phyloP scores from a whole-genome alignment of 2,329 filamentous ascomycete genomes.

The Byssothecium circinans region DNA sequence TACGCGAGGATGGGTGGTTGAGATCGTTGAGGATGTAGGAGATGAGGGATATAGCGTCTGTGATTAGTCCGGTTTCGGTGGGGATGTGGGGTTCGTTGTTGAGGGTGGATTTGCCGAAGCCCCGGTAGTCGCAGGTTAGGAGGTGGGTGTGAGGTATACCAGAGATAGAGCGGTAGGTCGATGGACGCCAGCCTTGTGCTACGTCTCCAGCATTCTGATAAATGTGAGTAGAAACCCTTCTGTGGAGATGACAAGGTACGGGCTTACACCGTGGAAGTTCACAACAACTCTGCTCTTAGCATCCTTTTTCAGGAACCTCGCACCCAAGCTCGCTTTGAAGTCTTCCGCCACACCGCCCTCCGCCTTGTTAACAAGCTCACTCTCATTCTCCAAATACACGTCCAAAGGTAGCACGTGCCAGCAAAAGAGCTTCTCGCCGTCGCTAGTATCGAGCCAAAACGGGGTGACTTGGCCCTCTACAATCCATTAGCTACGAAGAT shows the following conservation, averaged over 20 bases:
- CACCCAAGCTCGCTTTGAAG: constrained; percentile 53
- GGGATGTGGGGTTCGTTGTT: constrained; percentile 53
- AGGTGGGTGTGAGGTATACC: constrained; percentile 72
- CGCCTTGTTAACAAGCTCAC: constrained; percentile 49
- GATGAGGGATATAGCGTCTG: constrained; percentile 72
- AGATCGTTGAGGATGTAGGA: constrained; percentile 70
- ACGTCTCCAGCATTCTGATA: constrained; percentile 82
- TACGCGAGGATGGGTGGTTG: constrained; percentile 67
- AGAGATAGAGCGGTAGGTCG: constrained; percentile 76
- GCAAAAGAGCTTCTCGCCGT: constrained; percentile 77
- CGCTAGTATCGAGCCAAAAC: constrained; percentile 73
- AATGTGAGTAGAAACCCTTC: constrained; percentile 8
- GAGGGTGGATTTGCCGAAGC: constrained; percentile 82
- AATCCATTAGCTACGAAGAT: neutral
- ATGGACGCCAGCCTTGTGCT: constrained; percentile 74
- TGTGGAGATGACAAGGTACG: constrained; percentile 9
- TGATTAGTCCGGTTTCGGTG: constrained; percentile 77
- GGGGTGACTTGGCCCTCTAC: constrained; percentile 85
- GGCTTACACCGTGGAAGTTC: constrained; percentile 65
- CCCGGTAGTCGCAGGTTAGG: constrained; percentile 87
- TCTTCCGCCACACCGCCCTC: constrained; percentile 48
- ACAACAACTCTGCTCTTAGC: constrained; percentile 57
- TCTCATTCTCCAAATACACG: constrained; percentile 73
- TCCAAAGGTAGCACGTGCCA: constrained; percentile 88
- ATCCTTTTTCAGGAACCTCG: constrained; percentile 54